phyloP scores from a whole-genome alignment of 257 asterid genomes.

The Phtheirospermum japonicum region DNA sequence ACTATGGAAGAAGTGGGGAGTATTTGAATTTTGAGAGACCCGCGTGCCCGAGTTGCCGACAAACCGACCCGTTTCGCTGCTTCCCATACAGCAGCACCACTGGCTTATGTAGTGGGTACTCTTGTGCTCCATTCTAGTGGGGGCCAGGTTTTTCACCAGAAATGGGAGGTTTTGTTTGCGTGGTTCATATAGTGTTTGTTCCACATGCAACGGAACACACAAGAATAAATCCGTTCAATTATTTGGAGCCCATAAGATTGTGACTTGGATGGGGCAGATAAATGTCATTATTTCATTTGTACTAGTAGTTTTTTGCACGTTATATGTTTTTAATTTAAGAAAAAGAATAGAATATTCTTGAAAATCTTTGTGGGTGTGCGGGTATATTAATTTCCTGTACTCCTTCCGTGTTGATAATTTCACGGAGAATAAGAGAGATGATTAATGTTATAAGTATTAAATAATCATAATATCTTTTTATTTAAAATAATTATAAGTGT shows the following conservation, averaged over 20 bases:
- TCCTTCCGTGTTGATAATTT: no score
- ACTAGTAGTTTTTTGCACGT: background rate
- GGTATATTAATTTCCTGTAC: no score
- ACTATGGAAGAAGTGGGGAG: constrained; percentile 63
- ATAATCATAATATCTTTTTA: no score
- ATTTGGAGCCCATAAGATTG: constrained; percentile 1
- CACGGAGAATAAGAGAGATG: no score
- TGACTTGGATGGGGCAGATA: no score
- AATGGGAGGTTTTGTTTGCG: no score
- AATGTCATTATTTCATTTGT: no score
- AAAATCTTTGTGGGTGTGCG: background rate
- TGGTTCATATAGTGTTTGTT: no score
- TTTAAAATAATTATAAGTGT: no score
- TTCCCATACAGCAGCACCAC: constrained; percentile 78
- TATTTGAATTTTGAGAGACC: constrained; percentile 52
- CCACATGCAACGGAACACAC: constrained; percentile 17
- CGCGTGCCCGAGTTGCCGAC: constrained; percentile 53
- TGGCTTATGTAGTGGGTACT: constrained; percentile 56
- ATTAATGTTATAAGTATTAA: no score
- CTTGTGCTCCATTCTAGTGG: constrained; percentile 33
- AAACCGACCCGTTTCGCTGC: constrained; percentile 65
- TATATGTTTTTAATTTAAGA: background rate
- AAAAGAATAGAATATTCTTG: background rate
- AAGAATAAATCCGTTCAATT: background rate
- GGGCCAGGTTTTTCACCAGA: no score